Base-by-base conservation (phyloP, 257 asterid genomes). In the Linderniella brevidens region DNA sequence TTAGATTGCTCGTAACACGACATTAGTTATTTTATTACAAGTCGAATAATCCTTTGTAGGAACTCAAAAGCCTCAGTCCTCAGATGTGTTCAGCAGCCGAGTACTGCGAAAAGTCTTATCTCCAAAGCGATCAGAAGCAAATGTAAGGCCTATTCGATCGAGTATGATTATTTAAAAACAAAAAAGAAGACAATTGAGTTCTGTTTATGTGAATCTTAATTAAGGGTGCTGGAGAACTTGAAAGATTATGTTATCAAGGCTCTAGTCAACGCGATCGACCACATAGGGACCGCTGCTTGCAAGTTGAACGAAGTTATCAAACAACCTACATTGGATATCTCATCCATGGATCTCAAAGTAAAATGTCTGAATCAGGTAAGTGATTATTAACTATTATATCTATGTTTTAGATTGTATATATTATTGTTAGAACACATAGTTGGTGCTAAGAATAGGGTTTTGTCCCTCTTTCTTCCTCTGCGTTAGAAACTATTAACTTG, bases 41-140 rank as follows among this genome's bases (percentile, higher is more conserved):
- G n/a, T 15, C 17, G 8, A 35, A 39, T 46, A 17, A 15, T 19
- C 42, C 32, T 25, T 44, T 36, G 25, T 32, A 88, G 98, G 98
- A 88, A 67, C 92, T 88, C 44, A 88, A 88, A 68, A 78, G 76
- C 67, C 79, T 88, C 58, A 73, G 87, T 58, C 94, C 98, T 19
- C 96, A 88, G 55, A 84, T 88, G 53, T 73, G 84, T 68, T 80
- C 96, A 46, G 98, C 98, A 42, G 98, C 98, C 13, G 93, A 88
- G 50, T 84, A 88, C 52, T 88, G 96, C 53, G 94, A 88, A 49
- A 88, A 76, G 70, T 88, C 98, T 6, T 81, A 84, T 60, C 76
- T 75, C 46, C 80, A 75, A 47, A 88, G 93, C 19, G 98, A 84
- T 58, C 80, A 84, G 68, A 88, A 88, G 65, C 92, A 85, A 59